Percentiles rank a stretch among this genome's conserved stretches.
Evolutionary conservation across 192 early-diverging fungal genomes (phyloP).

Genomic region (Mortierella claussenii): DNA sequence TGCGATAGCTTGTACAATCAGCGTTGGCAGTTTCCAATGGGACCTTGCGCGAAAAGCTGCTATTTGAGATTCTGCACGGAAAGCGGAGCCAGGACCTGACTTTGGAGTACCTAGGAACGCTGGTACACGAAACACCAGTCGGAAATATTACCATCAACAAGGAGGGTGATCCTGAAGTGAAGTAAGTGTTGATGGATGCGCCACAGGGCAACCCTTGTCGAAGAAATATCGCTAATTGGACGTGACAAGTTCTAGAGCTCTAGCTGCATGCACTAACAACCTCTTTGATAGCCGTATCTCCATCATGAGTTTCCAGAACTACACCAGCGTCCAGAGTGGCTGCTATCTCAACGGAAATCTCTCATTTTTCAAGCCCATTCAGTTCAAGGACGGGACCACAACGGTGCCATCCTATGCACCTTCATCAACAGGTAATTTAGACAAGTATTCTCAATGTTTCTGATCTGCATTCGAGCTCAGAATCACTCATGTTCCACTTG

Average conservation of each 20-base stretch:
- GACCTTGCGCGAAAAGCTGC: not conserved
- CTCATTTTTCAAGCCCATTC: slow-evolving; percentile 13
- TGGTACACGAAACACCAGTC: slow-evolving; percentile 12
- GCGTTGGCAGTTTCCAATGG: slow-evolving; percentile 8
- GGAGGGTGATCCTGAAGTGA: not conserved
- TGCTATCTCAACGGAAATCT: not conserved
- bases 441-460: too few species aligned
- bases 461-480: too few species aligned
- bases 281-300: slow-evolving; percentile 28
- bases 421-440: too few species aligned
- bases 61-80: slow-evolving; percentile 11
- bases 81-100: slow-evolving; percentile 23
- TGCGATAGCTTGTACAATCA: slow-evolving; percentile 22
- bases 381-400: slow-evolving; percentile 21
- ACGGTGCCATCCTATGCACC: slow-evolving; percentile 12
- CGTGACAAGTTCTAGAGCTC: too few species aligned
- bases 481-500: too few species aligned
- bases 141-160: slow-evolving; percentile 13
- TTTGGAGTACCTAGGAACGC: slow-evolving; percentile 1
- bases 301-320: slow-evolving; percentile 26
- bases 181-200: slow-evolving; percentile 1
- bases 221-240: not conserved
- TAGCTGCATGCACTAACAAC: too few species aligned
- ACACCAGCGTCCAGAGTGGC: slow-evolving; percentile 13
- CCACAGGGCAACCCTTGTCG: not conserved